Base-by-base conservation (phyloP, 768 basidiomycete genomes). In the Suillus plorans region DNA sequence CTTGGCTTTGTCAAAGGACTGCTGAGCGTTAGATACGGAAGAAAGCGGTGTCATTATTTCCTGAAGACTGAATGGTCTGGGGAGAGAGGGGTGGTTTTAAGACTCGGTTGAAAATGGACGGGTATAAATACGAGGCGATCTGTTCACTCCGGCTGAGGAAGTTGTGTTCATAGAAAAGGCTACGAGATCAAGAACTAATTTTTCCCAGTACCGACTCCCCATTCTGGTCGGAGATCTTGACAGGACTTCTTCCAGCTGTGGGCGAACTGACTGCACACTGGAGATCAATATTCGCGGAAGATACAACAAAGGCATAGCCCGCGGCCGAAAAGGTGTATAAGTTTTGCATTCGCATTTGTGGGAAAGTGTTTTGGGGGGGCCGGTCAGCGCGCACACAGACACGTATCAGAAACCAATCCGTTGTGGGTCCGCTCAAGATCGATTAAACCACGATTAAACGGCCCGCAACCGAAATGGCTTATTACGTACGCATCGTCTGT, bases 151-250 rank as follows among this genome's bases (percentile, higher is more conserved):
- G 39, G 41, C 73, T 73, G 75, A 75, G 67, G 73, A 75, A 72
- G 76, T 77, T 77, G 71, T 76, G 72, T 70, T 76, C 73, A 73
- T 76, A 78, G 76, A 78, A 78, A 73, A 77, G 47, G 74, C 41
- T 57, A 78, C 75, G 75, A 69, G 75, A 76, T 78, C 75, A 78
- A 67, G 69, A 68, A 69, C 76, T 73, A 76, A 76, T 75, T 71
- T 77, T 76, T 67, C 76, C 72, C 69, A 68, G 71, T 69, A 74
- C 67, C 73, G 75, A 78, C 75, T 71, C 66, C 68, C 64, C 76
- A 75, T 71, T 72, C 53, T 67, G 66, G 76, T 78, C 76, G 76
- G 76, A 76, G 75, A 76, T 76, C 76, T 78, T 71, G 74, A 71
- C 68, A 68, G 62, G 62, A 41, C 62, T 60, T 64, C 63, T 72